These are phyloP conservation scores for Gynochthodes officinalis DNA, from an alignment of 257 asterid species.

Conservation along the genomic window DNA sequence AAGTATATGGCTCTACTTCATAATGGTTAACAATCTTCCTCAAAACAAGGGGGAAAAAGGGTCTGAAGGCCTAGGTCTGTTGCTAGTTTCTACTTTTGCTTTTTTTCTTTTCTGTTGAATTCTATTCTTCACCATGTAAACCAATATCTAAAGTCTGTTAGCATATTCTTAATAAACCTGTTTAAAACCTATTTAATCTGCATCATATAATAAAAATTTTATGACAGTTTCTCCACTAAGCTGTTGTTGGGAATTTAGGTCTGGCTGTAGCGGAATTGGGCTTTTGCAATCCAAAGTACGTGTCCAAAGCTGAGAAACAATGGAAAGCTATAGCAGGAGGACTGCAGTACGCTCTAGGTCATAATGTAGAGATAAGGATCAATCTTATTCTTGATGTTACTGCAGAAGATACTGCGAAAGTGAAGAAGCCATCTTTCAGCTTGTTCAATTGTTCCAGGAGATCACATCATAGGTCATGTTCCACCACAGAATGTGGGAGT, in stretches of 20 bases:
- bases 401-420: slow-evolving; percentile 24
- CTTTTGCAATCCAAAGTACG: slow-evolving; percentile 57
- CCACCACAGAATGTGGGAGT: slow-evolving; percentile 42
- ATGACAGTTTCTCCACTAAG: neutral
- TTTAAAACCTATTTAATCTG: too few relatives aligned
- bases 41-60: too few relatives aligned
- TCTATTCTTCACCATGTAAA: neutral
- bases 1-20: neutral
- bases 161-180: neutral
- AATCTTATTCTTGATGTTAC: slow-evolving; percentile 29
- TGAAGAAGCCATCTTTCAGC: slow-evolving; percentile 42
- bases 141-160: neutral
- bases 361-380: slow-evolving; percentile 74
- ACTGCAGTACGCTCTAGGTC: slow-evolving; percentile 64
- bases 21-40: neutral
- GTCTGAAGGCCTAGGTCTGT: too few relatives aligned
- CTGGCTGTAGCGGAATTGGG: slow-evolving; percentile 72
- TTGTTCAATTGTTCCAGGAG: slow-evolving; percentile 69
- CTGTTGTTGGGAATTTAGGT: slow-evolving; percentile 35
- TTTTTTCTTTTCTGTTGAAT: neutral
- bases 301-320: slow-evolving; percentile 69
- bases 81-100: slow-evolving; percentile 1
- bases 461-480: slow-evolving; percentile 37
- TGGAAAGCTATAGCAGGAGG: slow-evolving; percentile 85
- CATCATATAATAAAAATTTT: neutral